Conservation (phyloP, 805 yeast species). For the Candida pini region DNA sequence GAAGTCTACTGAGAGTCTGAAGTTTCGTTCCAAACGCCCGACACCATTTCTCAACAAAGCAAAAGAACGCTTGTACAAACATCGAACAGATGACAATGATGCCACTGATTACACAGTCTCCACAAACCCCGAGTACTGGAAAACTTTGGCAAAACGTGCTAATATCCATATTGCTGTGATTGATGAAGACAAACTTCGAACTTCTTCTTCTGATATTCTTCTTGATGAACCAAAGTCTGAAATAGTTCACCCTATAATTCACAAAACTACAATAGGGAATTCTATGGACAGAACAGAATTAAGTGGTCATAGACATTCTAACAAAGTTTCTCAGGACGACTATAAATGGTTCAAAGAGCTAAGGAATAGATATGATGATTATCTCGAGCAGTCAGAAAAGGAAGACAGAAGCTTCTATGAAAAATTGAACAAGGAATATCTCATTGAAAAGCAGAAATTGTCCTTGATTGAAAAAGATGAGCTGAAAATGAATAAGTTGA, state of each 20-base stretch:
- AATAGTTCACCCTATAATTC: no score
- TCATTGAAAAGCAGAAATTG: constrained; percentile 13
- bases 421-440: constrained; percentile 30
- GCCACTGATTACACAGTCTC: no score
- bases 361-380: constrained; percentile 28
- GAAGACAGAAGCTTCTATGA: constrained; percentile 34
- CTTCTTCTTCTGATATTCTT: no score
- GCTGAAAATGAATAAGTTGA: constrained; percentile 15
- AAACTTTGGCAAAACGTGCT: constrained; percentile 24
- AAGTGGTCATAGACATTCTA: no score
- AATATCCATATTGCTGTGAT: constrained; percentile 17
- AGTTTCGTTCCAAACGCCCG: no score
- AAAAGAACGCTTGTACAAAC: constrained; percentile 14
- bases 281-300: no score
- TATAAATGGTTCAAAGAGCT: constrained; percentile 31
- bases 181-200: no score
- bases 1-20: no score
- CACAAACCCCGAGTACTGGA: constrained; percentile 20
- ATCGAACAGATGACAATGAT: constrained; percentile 11
- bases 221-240: no score
- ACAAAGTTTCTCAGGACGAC: no score
- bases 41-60: constrained; percentile 23
- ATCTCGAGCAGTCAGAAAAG: constrained; percentile 25
- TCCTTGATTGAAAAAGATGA: constrained; percentile 12
- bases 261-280: no score